phyloP scores from a whole-genome alignment of 306 rosid genomes.

The Ormosia semicastrata region DNA sequence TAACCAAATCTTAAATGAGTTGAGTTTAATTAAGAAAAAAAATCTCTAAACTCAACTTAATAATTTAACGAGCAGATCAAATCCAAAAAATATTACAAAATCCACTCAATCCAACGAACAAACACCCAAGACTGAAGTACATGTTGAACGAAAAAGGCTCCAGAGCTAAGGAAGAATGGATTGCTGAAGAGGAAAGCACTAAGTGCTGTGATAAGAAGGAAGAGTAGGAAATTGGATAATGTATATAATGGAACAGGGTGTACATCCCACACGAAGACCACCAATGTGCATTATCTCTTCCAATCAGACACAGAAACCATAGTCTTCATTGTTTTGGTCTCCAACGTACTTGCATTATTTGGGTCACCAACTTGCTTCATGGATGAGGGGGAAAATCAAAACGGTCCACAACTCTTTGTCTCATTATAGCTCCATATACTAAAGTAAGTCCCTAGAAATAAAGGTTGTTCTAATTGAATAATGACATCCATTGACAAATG shows the following conservation, averaged over 20 bases:
- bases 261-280: constrained; percentile 63
- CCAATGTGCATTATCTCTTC: constrained; percentile 41
- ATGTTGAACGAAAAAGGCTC: neutral
- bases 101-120: too few relatives aligned
- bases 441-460: constrained; percentile 10
- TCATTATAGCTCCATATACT: constrained; percentile 11
- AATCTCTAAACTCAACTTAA: too few relatives aligned
- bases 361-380: constrained; percentile 16
- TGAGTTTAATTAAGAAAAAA: too few relatives aligned
- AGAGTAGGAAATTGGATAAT: constrained; percentile 44
- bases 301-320: neutral
- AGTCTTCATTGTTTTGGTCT: constrained; percentile 24
- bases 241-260: constrained; percentile 55
- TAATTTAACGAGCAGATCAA: too few relatives aligned
- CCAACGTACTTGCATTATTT: constrained; percentile 22
- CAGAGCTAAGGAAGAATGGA: constrained; percentile 40
- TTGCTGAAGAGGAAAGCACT: constrained; percentile 80
- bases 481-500: constrained; percentile 44
- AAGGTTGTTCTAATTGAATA: constrained; percentile 12
- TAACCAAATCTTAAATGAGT: too few relatives aligned
- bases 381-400: constrained; percentile 5
- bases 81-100: too few relatives aligned
- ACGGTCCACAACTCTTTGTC: constrained; percentile 44
- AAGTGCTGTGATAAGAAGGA: constrained; percentile 12
- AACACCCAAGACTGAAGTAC: neutral